Base-by-base conservation (phyloP, 306 rosid genomes). In the Arachis hypogaea region DNA sequence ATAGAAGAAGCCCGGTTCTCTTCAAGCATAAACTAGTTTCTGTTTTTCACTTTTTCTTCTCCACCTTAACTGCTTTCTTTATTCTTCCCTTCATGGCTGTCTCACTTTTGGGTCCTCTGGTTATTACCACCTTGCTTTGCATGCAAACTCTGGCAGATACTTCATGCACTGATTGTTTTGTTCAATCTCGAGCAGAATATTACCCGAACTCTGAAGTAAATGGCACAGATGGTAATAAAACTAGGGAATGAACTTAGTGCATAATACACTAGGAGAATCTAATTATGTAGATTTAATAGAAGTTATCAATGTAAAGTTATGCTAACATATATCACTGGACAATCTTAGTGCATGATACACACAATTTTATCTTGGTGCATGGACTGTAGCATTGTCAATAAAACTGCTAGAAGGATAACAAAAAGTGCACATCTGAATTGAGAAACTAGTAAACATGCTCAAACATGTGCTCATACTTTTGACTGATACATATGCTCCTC, bases 191-290 rank as follows among this genome's bases (percentile, higher is more conserved):
- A 8, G 98, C 97, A 12, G 70, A 92, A 36, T 82, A 89, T 74
- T 93, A 93, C 69, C 92, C 94, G 6, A 89, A 91, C 66, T 93
- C 97, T 41, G 81, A 85, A n/a, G 82, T 72, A 71, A 59, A 86
- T 18, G 98, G 98, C 87, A 88, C 97, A 18, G 97, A 85, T 0
- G 59, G 97, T 91, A 86, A 85, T 92, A 74, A 59, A 59, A 69
- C 38, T 33, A 22, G 28, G 28, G 28, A 22, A 1, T 22, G 28
- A 22, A 22, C 28, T 22, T 22, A 22, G 28, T 22, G 28, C 1
- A 22, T 22, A 22, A 22, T 22, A 22, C 28, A 22, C 28, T 22
- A 33, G 38, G 38, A 33, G 38, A 33, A 33, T 33, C 38, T 33
- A 33, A 33, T 33, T 2, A 33, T 33, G 38, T 33, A 33, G 4